Base-by-base conservation (phyloP, 345 rosid species). In the Passiflora organensis region DNA sequence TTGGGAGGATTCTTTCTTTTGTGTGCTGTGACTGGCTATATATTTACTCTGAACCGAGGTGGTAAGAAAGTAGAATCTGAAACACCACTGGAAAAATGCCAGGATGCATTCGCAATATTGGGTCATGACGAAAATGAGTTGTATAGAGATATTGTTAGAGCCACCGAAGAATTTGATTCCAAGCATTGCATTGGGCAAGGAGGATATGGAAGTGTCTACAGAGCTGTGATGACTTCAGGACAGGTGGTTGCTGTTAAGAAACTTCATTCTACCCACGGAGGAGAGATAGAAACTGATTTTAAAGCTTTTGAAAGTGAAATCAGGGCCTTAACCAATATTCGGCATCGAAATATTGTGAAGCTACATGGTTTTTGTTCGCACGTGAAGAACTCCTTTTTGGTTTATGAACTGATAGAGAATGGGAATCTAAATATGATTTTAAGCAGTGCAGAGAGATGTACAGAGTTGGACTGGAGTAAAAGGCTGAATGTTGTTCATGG, bases 291-390 rank as follows among this genome's bases (percentile, higher is more conserved):
- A 13, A 10, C 43, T 39, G n/a, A 39, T 14, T 39, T 39, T 2
- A 39, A 39, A 39, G 43, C 43, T 39, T 39, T 39, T 14, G 43
- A 39, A 25, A 55, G 47, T 6, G 59, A 55, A 47, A 55, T 55
- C 9, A n/a, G 32, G 2, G 59, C 32, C 8, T 23, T 55, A 21
- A 39, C 59, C 2, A 18, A 41, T 11, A 55, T 55, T 15, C 43
- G 44, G 17, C 59, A 55, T 55, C 59, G 47, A 39, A 55, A 55
- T 23, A 55, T 55, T 38, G 43, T 39, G 6, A 39, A 39, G 43
- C 12, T 14, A 10, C 12, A 39, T 1, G 43, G n/a, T 2, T 39
- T 18, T 32, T 39, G 24, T 25, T 55, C 4, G 16, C 39, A 39
- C 13, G 32, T 21, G 8, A 19, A 21, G 44, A n/a, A 55, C 47